Evolutionary conservation across 768 basidiomycete species (phyloP), one percentile per base, ranked within the genome.

Genomic region (Tylopilus rubrobrunneus): DNA sequence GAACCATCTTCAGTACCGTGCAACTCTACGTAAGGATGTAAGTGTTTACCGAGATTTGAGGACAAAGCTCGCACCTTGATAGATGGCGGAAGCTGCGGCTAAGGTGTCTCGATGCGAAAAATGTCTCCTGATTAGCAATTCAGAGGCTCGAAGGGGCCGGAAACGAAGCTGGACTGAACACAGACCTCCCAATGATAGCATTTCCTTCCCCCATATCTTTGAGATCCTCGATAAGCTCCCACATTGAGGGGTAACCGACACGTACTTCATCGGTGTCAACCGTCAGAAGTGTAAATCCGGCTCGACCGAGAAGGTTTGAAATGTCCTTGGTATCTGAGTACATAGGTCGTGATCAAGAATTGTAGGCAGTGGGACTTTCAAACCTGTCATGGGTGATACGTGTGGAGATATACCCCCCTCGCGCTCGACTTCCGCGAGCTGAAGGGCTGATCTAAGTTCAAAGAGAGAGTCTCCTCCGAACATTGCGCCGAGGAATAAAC

Each of bases 371-470:
- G 37, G 43, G 51, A 49, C 2, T 49, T 39, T 61, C 78, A 29
- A 53, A 93, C 95, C 90, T 56, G 95, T 94, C 97, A 99, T 98
- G 1, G 97, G 97, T 1, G 96, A 98, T 34, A 99, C 72, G 53
- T 92, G 89, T 7, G 95, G 94, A n/a, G 94, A 94, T 50, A 99
- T 88, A 1, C 97, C 97, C 7, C 97, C 97, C 69, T 96, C 87
- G 9, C 94, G 83, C 63, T 99, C 96, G 21, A 86, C 75, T 74
- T 98, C 91, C 8, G 97, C 96, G 0, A 99, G 78, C 64, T 98
- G 97, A 27, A 99, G 77, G 5, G 95, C 80, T 36, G 97, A 95
- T 62, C 96, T 92, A 2, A 99, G 76, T 72, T 99, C 97, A 64
- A 98, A 99, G 6, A 99, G 75, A 0, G 94, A 95, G 55, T 98